Conservation (phyloP, 257 asterid species). For the Solanum megistacrolobum region DNA sequence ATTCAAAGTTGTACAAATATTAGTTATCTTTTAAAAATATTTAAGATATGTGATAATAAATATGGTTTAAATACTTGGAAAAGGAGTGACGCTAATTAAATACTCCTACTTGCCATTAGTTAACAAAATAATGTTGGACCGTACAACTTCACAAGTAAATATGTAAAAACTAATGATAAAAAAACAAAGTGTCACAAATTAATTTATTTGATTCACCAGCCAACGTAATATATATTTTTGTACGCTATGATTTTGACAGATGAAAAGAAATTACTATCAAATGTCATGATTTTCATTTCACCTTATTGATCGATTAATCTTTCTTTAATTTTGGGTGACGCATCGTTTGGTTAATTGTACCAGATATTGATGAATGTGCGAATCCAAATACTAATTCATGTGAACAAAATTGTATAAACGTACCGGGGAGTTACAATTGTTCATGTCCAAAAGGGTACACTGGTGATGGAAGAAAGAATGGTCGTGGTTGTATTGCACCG, state of each 20-base stretch:
- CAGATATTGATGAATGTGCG: slow-evolving; percentile 39
- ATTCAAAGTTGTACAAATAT: neutral
- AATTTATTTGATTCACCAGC: neutral
- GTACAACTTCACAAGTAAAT: neutral
- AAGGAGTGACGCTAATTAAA: neutral
- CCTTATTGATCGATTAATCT: neutral
- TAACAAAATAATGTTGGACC: neutral
- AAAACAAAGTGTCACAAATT: neutral
- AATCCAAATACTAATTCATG: slow-evolving; percentile 19
- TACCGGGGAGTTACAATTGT: slow-evolving; percentile 40
- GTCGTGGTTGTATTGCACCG: slow-evolving; percentile 32
- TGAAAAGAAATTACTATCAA: neutral
- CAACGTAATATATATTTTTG: neutral
- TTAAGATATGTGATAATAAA: neutral
- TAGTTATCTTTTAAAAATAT: neutral
- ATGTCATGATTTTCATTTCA: neutral
- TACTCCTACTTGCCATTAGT: neutral
- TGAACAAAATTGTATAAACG: slow-evolving; percentile 20
- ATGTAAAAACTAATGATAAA: neutral
- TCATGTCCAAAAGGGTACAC: slow-evolving; percentile 45
- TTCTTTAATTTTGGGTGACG: neutral
- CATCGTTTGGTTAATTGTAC: neutral
- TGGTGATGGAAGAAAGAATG: slow-evolving; percentile 48
- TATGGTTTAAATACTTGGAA: neutral
- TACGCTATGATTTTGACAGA: neutral